Percentiles rank a stretch among this genome's conserved stretches.
phyloP scores from a whole-genome alignment of 1,139 yeast species.

The Debaryomycetaceae sp. region DNA sequence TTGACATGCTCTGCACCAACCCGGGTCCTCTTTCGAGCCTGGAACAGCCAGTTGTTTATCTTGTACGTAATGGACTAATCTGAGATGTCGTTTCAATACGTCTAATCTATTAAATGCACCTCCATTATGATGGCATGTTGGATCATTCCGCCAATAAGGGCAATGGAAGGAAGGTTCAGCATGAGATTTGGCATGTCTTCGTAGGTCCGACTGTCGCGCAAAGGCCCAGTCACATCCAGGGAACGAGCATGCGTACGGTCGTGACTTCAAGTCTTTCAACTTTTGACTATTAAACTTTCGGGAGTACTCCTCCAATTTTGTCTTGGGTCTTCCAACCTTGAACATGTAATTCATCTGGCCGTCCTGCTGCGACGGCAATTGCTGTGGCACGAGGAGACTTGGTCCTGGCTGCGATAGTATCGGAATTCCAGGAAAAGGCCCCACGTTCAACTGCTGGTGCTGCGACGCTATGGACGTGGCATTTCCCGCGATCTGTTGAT shows the following conservation, averaged over 20 bases:
- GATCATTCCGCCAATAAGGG: constrained; percentile 65
- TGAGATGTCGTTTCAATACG: constrained; percentile 65
- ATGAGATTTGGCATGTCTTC: constrained; percentile 65
- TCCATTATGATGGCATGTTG: constrained; percentile 69
- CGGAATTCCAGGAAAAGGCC: constrained; percentile 3
- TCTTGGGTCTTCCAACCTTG: constrained; percentile 11
- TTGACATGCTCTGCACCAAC: constrained; percentile 65
- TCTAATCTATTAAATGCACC: constrained; percentile 70
- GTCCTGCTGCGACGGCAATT: constrained; percentile 4
- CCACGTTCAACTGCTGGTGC: neutral
- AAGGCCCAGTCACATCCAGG: constrained; percentile 66
- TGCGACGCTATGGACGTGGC: neutral
- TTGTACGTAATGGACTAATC: constrained; percentile 61
- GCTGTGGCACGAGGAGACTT: constrained; percentile 3
- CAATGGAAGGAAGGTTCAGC: constrained; percentile 63
- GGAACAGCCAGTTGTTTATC: constrained; percentile 31
- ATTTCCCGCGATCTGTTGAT: constrained; percentile 1
- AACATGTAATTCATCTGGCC: constrained; percentile 4
- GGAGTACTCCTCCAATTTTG: constrained; percentile 5
- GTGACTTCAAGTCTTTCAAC: constrained; percentile 14
- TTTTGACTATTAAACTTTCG: constrained; percentile 6
- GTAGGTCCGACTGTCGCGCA: constrained; percentile 60
- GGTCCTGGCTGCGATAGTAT: constrained; percentile 4
- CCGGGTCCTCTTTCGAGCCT: constrained; percentile 43
- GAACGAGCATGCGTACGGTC: constrained; percentile 51